Conservation (phyloP, 139 green algal genomes). For the Pseudopediastrum boryanum region DNA sequence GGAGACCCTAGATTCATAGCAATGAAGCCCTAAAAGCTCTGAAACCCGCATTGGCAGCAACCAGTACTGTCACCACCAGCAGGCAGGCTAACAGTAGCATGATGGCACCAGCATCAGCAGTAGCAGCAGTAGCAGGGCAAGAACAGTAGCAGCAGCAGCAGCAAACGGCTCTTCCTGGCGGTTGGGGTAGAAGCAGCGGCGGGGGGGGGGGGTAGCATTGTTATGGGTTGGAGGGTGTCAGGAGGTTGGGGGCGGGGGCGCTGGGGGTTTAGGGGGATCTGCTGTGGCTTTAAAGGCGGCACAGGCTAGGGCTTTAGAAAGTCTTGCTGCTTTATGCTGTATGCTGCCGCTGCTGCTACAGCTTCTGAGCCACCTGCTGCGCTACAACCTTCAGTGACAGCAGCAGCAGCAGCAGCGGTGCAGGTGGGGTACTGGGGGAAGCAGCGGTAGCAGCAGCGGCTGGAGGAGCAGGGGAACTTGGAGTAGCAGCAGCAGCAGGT, state of each 20-base stretch:
- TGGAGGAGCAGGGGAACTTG: neutral
- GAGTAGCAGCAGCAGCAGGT: neutral
- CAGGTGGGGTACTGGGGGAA: neutral
- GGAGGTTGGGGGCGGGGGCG: neutral
- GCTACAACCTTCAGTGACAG: neutral
- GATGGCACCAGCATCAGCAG: too few species aligned
- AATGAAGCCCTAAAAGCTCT: too few species aligned
- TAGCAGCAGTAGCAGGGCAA: too few species aligned
- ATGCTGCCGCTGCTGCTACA: too few species aligned
- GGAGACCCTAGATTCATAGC: too few species aligned
- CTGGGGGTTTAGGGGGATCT: neutral
- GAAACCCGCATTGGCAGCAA: too few species aligned
- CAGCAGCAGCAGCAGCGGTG: neutral
- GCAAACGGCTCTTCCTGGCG: too few species aligned
- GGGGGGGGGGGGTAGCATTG: neutral
- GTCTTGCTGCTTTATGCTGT: too few species aligned
- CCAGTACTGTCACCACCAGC: too few species aligned
- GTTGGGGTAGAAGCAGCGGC: slow-evolving; percentile 13
- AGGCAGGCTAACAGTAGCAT: too few species aligned
- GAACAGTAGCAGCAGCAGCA: too few species aligned
- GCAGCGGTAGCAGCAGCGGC: neutral
- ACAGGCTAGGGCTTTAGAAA: too few species aligned
- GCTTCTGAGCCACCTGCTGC: neutral
- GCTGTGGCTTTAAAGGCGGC: neutral
- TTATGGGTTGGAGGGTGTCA: neutral